These are phyloP conservation scores for Allomyces arbusculus DNA, from an alignment of 192 early-diverging fungal species.

Conservation along the genomic window DNA sequence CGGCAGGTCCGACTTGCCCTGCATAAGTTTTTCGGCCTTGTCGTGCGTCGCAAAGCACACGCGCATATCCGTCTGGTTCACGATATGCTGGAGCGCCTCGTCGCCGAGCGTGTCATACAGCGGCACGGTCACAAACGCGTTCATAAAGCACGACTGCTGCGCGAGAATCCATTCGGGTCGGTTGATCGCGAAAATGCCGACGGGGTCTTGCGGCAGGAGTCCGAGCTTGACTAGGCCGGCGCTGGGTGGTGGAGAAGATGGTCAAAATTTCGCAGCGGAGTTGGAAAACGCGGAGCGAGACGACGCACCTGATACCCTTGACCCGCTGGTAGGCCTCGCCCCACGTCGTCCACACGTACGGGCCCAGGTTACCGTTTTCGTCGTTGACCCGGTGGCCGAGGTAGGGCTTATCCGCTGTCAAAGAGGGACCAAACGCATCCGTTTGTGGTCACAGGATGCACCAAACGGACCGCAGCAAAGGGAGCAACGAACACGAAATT, in stretches of 20 bases:
- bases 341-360: constrained; percentile 49
- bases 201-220: constrained; percentile 11
- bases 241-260: no score
- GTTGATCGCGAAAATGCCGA: constrained; percentile 58
- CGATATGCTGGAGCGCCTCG: constrained; percentile 52
- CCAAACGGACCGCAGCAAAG: no score
- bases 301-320: constrained; percentile 29
- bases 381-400: constrained; percentile 43
- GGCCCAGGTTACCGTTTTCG: constrained; percentile 29
- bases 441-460: no score
- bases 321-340: constrained; percentile 32
- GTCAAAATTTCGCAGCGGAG: neutral
- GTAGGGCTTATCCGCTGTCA: constrained; percentile 17
- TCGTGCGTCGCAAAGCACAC: constrained; percentile 39
- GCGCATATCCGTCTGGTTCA: constrained; percentile 61
- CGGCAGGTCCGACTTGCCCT: constrained; percentile 38
- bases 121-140: constrained; percentile 53
- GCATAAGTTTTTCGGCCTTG: constrained; percentile 30
- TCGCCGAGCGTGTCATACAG: constrained; percentile 74
- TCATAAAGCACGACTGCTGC: constrained; percentile 42
- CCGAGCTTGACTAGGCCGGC: constrained; percentile 20
- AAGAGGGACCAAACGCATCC: no score
- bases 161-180: constrained; percentile 57
- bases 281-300: neutral
- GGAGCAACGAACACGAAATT: constrained; percentile 25